phyloP scores from a whole-genome alignment of 2,329 filamentous ascomycete genomes.

The Aspergillus fumigatiaffinis region DNA sequence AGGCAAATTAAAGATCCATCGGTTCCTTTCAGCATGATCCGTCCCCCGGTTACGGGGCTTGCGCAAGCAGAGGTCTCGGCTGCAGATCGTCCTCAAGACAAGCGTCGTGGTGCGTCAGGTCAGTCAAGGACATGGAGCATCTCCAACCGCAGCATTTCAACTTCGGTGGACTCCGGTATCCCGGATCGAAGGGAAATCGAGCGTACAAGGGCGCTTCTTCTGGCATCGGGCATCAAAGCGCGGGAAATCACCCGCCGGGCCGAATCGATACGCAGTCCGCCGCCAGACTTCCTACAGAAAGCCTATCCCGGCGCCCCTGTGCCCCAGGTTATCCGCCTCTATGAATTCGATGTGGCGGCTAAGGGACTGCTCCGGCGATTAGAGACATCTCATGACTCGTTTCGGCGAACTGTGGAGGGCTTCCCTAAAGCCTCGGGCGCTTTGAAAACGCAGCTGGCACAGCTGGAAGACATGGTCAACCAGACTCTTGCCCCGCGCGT shows the following conservation, averaged over 20 bases:
- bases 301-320: constrained; percentile 29
- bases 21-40: constrained; percentile 28
- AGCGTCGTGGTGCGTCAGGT: constrained; percentile 35
- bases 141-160: constrained; percentile 45
- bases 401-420: constrained; percentile 43
- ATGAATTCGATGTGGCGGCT: constrained; percentile 53
- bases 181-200: constrained; percentile 71
- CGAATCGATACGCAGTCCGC: constrained; percentile 41
- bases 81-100: constrained; percentile 19
- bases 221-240: constrained; percentile 86
- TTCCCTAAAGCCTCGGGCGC: constrained; percentile 46
- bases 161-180: constrained; percentile 30
- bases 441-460: constrained; percentile 42
- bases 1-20: constrained; percentile 25
- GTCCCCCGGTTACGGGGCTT: constrained; percentile 46
- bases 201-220: constrained; percentile 69
- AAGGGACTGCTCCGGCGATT: constrained; percentile 48
- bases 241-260: constrained; percentile 70
- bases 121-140: constrained; percentile 57
- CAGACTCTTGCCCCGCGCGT: constrained; percentile 56
- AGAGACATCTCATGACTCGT: constrained; percentile 40
- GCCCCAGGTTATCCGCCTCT: constrained; percentile 42
- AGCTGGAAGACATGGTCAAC: constrained; percentile 45
- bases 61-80: constrained; percentile 36
- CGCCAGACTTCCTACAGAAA: constrained; percentile 33